Percentiles rank a stretch among this genome's conserved stretches.
Conservation (phyloP, 257 asterid genomes). For the Salvia rosmarinus region DNA sequence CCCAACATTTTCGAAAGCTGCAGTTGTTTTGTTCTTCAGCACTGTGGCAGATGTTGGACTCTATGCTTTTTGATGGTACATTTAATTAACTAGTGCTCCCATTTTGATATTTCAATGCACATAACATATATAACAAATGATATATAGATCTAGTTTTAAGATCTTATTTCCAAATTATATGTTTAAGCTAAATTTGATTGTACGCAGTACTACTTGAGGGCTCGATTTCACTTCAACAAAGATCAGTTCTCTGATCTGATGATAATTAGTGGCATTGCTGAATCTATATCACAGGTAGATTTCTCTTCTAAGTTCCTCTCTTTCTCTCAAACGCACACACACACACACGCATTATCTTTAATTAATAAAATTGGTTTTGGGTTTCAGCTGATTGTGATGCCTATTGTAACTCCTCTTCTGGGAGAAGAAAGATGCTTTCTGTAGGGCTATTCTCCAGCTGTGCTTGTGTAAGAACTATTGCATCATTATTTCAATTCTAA, state of each 20-base stretch:
- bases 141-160: too few relatives aligned
- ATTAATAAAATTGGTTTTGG: background rate
- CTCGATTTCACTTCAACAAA: constrained; percentile 79
- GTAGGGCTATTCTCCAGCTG: constrained; percentile 67
- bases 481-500: background rate
- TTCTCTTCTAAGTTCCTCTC: background rate
- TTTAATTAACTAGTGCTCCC: too few relatives aligned
- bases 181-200: background rate
- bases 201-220: constrained; percentile 81
- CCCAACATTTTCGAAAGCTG: constrained; percentile 69
- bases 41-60: constrained; percentile 72
- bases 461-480: constrained; percentile 45
- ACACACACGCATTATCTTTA: background rate
- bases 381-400: constrained; percentile 74
- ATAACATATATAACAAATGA: too few relatives aligned
- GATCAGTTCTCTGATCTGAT: constrained; percentile 81
- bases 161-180: too few relatives aligned
- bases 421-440: constrained; percentile 75
- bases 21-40: constrained; percentile 62
- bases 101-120: too few relatives aligned
- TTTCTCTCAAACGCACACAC: too few relatives aligned
- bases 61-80: constrained; percentile 63
- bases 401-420: constrained; percentile 61
- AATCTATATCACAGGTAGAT: constrained; percentile 72
- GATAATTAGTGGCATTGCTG: constrained; percentile 74